Percentiles rank a stretch among this genome's conserved stretches.
Evolutionary conservation across 805 yeast species (phyloP).

Genomic region (Starmerella ratchasimensis): DNA sequence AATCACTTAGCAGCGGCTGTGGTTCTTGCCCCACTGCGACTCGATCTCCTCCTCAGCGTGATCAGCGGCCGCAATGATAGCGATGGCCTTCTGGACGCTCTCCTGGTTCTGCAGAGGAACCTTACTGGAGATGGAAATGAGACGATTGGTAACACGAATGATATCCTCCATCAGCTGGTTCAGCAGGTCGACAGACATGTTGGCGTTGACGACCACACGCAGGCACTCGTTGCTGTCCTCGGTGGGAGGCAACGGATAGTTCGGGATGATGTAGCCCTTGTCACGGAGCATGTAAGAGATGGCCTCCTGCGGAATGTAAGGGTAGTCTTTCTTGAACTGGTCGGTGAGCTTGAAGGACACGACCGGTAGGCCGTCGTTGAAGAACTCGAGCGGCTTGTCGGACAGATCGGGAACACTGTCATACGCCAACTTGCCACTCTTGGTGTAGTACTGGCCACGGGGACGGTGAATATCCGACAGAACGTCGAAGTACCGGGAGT

Average conservation of each 20-base stretch:
- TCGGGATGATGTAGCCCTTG: slow-evolving; percentile 79
- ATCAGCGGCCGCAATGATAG: slow-evolving; percentile 18
- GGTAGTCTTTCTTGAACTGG: slow-evolving; percentile 43
- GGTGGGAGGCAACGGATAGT: slow-evolving; percentile 61
- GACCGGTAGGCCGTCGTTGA: slow-evolving; percentile 72
- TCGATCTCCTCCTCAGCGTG: slow-evolving; percentile 23
- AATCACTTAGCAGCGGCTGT: not conserved
- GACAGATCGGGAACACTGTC: slow-evolving; percentile 23
- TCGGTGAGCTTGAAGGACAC: slow-evolving; percentile 69
- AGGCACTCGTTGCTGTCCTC: slow-evolving; percentile 54
- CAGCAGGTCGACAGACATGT: slow-evolving; percentile 48
- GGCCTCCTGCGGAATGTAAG: slow-evolving; percentile 71
- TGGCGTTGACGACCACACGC: slow-evolving; percentile 68
- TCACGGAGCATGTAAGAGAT: slow-evolving; percentile 59
- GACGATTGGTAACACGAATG: slow-evolving; percentile 38
- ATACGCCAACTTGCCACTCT: slow-evolving; percentile 16
- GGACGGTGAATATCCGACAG: slow-evolving; percentile 67
- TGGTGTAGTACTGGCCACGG: slow-evolving; percentile 26
- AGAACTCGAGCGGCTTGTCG: slow-evolving; percentile 24
- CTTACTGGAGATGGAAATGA: slow-evolving; percentile 35
- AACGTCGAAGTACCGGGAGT: slow-evolving; percentile 52
- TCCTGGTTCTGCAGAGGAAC: slow-evolving; percentile 3
- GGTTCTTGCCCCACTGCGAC: slow-evolving; percentile 16
- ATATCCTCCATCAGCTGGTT: slow-evolving; percentile 53
- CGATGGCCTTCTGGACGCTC: slow-evolving; percentile 15